Conservation (phyloP, 306 rosid genomes). For the Ceratonia siliqua region DNA sequence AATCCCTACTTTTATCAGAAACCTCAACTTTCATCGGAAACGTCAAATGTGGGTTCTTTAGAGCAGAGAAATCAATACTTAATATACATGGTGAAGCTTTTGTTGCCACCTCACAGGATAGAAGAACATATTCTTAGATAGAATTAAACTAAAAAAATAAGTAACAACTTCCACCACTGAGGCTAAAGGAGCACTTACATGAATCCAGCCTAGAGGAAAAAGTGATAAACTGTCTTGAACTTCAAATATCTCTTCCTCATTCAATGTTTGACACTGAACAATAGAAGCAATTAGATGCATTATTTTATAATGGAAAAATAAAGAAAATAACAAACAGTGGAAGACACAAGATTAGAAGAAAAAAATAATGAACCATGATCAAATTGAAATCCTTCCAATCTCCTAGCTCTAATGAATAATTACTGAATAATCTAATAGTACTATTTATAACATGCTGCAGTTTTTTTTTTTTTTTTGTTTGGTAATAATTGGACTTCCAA, state of each 20-base stretch:
- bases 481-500: neutral
- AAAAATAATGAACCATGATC: neutral
- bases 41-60: neutral
- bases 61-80: slow-evolving; percentile 17
- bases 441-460: slow-evolving; percentile 2
- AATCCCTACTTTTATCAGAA: neutral
- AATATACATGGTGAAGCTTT: neutral
- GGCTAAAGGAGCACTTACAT: slow-evolving; percentile 67
- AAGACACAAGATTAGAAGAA: neutral
- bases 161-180: slow-evolving; percentile 5
- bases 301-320: slow-evolving; percentile 26
- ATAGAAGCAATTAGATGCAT: slow-evolving; percentile 14
- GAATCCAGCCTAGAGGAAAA: slow-evolving; percentile 98
- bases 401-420: neutral
- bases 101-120: slow-evolving; percentile 14
- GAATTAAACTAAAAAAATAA: slow-evolving; percentile 1
- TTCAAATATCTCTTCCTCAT: slow-evolving; percentile 98
- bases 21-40: neutral
- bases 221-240: slow-evolving; percentile 94
- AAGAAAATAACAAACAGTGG: neutral
- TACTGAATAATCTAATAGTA: slow-evolving; percentile 4
- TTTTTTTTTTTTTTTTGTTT: neutral
- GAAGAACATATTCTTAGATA: slow-evolving; percentile 17
- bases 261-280: slow-evolving; percentile 91
- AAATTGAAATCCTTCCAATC: slow-evolving; percentile 26